These are phyloP conservation scores for Rhizopogon vinicolor DNA, from an alignment of 768 basidiomycete species.

Conservation along the genomic window DNA sequence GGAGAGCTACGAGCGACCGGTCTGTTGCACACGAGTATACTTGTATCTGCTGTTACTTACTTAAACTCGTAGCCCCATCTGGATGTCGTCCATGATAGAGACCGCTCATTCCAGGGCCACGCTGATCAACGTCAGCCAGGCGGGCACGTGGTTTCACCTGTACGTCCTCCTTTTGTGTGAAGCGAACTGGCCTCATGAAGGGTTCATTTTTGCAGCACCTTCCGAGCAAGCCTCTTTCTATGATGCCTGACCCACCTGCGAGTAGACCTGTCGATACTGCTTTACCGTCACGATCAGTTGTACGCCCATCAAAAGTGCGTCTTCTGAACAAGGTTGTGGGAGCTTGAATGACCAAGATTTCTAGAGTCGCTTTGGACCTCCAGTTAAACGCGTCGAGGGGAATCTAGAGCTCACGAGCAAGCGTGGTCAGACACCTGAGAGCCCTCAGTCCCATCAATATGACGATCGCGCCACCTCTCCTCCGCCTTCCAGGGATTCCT, in stretches of 20 bases:
- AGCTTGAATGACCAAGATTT: not conserved
- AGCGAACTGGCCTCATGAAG: too few relatives aligned
- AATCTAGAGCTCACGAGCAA: too few relatives aligned
- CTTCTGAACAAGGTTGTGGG: not conserved
- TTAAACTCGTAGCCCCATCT: conserved; percentile 9
- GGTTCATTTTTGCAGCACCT: not conserved
- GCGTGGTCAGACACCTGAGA: conserved; percentile 12
- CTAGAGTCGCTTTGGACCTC: conserved; percentile 30
- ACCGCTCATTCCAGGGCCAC: conserved; percentile 1
- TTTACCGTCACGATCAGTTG: not conserved
- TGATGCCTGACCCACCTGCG: not conserved
- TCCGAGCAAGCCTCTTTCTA: not conserved
- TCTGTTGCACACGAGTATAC: conserved; percentile 4
- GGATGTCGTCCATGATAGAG: conserved; percentile 4
- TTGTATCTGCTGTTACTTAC: conserved; percentile 3
- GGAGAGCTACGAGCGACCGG: conserved; percentile 18
- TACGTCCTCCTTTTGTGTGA: conserved; percentile 4
- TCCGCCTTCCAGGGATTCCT: conserved; percentile 26
- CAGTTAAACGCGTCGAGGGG: conserved; percentile 5
- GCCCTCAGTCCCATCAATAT: conserved; percentile 9
- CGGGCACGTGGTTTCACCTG: conserved; percentile 15
- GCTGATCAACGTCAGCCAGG: conserved; percentile 7
- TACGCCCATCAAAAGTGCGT: not conserved
- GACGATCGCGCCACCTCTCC: conserved; percentile 21
- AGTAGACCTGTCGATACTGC: not conserved